phyloP scores from a whole-genome alignment of 2,329 filamentous ascomycete species.

The Coleophoma cylindrospora region DNA sequence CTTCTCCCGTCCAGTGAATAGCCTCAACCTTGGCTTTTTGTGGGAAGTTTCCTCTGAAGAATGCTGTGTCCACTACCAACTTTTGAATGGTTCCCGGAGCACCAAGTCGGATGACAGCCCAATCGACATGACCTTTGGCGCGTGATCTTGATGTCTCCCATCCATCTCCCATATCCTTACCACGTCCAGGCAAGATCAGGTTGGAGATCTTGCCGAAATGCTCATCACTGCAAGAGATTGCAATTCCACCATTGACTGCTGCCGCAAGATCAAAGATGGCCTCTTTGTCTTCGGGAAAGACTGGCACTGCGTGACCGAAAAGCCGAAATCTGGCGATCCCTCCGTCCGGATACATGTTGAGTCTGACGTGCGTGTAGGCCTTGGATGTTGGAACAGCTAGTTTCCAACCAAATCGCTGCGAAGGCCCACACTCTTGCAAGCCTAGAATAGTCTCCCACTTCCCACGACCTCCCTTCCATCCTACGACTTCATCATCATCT shows the following conservation, averaged over 20 bases:
- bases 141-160: conserved; percentile 80
- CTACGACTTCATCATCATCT: conserved; percentile 60
- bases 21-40: conserved; percentile 67
- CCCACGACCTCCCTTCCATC: conserved; percentile 53
- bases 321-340: conserved; percentile 78
- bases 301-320: conserved; percentile 70
- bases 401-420: conserved; percentile 69
- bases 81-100: conserved; percentile 58
- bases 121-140: conserved; percentile 68
- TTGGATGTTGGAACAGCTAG: conserved; percentile 53
- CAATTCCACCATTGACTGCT: conserved; percentile 73
- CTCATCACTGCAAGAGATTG: conserved; percentile 72
- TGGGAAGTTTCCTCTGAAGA: conserved; percentile 80
- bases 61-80: conserved; percentile 73
- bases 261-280: conserved; percentile 72
- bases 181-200: conserved; percentile 70
- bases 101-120: conserved; percentile 73
- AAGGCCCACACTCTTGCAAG: conserved; percentile 68
- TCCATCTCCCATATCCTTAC: conserved; percentile 82
- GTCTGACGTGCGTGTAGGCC: conserved; percentile 71
- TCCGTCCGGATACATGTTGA: conserved; percentile 84
- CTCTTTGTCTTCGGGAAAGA: conserved; percentile 63
- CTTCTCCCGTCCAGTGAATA: conserved; percentile 47
- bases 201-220: conserved; percentile 82
- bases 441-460: conserved; percentile 70